Evolutionary conservation across 2,329 filamentous ascomycete genomes (phyloP), one percentile per base, ranked within the genome.

Genomic region (Trichoderma koningii): DNA sequence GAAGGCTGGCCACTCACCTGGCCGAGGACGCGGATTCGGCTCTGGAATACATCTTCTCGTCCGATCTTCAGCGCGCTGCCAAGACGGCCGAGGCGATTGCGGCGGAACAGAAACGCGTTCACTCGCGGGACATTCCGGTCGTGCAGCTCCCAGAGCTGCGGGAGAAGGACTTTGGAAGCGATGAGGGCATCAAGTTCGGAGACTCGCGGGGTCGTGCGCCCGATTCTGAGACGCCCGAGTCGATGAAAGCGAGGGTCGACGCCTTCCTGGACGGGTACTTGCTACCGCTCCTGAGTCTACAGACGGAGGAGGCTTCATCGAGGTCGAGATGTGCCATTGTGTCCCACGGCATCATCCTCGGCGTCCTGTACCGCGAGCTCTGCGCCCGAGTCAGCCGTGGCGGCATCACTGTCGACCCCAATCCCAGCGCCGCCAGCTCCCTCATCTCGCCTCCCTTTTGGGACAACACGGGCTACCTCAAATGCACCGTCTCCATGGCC

Each of bases 331-430:
- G 92, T 14, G 88, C 87, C 1, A 78, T 96, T 15, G 89, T 96
- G 3, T 89, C 93, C 2, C 93, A 97, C 72, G 93, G 93, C 17
- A 88, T 96, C 67, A 87, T 96, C 47, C 83, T 97, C 2, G 86
- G 86, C 2, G 82, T 86, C 38, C 76, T 97, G 0, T 88, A 90
- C 82, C 82, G 83, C 63, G 81, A 83, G 14, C 74, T 96, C 15
- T 77, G 89, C 7, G 76, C 79, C 14, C 81, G 85, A 3, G 83
- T 91, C 2, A 61, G 70, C 1, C 64, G 65, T 3, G 64, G 66
- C 23, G 44, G 61, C 15, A 57, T 68, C 9, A 68, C 66, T 2
- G 64, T 72, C 28, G 69, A 66, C 9, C 65, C 68, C 6, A 64
- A 62, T 23, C 67, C 67, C 14, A 30, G 67, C 26, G 57, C 55